Evolutionary conservation across 345 rosid genomes (phyloP), one percentile per base, ranked within the genome.

Genomic region (Turritis glabra): DNA sequence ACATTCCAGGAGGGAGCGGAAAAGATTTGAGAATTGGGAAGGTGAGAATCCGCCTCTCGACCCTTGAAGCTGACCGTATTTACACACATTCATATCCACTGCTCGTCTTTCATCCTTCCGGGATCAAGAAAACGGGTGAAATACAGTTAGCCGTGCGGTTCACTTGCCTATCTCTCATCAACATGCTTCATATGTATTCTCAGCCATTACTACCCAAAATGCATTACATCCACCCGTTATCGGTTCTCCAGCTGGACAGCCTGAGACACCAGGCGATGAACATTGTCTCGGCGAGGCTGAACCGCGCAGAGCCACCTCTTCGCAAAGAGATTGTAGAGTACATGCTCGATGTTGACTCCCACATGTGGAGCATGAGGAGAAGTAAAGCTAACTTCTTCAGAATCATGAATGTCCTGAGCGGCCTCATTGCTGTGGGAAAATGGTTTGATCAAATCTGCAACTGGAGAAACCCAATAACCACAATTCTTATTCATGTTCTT

Each of bases 361-460:
- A 95, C 69, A 92, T 95, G 98, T 95, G 99, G 98, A 95, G 91
- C 78, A 95, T 92, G 99, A 88, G 99, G 81, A 89, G 98, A 80
- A 95, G 99, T 83, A 95, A 95, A 78, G 99, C 99, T 2, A 95
- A 95, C 74, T 78, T 72, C 70, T 78, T 73, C 64, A 72, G 78
- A 21, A 72, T 78, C 77, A 78, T 78, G 81, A 53, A 83, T 2
- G 93, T 95, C 52, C 74, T 90, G 35, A 74, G 91, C 43, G 90
- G 97, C 29, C 44, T 95, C 67, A 87, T 95, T 61, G 88, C 90
- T 50, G 87, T 89, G 8, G 90, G 90, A 4, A 91, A 81, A 76
- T 94, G 98, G 99, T 91, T 91, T 72, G 95, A 91, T 78, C 93
- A 94, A 53, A 88, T 94, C 37, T 90, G 98, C 83, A 76, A 88